These are phyloP conservation scores for Macroventuria anomochaeta DNA, from an alignment of 2,329 filamentous ascomycete genomes.

Conservation along the genomic window DNA sequence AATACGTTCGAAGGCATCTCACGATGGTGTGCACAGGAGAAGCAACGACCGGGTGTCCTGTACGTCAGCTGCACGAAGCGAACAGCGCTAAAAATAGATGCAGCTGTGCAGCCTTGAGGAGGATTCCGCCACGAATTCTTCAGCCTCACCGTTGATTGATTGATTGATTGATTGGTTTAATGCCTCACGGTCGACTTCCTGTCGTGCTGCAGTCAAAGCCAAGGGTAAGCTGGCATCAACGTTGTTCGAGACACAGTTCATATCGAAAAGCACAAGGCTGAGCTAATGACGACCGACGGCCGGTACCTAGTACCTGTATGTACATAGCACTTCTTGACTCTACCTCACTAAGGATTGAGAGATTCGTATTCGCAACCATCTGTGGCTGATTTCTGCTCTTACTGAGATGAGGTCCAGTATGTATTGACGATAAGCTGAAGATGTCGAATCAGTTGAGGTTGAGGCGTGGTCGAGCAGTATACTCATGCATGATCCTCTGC, in stretches of 20 bases:
- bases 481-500: constrained; percentile 14
- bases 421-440: constrained; percentile 1
- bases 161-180: not conserved
- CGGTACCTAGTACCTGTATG: not conserved
- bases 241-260: not conserved
- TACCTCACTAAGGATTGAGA: not conserved
- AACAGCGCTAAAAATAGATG: constrained; percentile 12
- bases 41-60: constrained; percentile 5
- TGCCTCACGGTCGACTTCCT: not conserved
- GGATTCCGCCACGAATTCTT: not conserved
- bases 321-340: not conserved
- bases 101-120: not conserved
- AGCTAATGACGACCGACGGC: constrained; percentile 5
- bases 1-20: not conserved
- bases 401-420: not conserved
- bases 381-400: not conserved
- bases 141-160: not conserved
- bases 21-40: constrained; percentile 1
- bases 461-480: constrained; percentile 16
- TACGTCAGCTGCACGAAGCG: constrained; percentile 12
- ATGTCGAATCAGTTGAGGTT: not conserved
- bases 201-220: not conserved
- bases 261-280: constrained; percentile 10
- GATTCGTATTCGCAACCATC: not conserved
- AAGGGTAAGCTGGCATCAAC: not conserved